Evolutionary conservation across 2,329 filamentous ascomycete genomes (phyloP), one percentile per base, ranked within the genome.

Genomic region (Aspergillus bombycis): DNA sequence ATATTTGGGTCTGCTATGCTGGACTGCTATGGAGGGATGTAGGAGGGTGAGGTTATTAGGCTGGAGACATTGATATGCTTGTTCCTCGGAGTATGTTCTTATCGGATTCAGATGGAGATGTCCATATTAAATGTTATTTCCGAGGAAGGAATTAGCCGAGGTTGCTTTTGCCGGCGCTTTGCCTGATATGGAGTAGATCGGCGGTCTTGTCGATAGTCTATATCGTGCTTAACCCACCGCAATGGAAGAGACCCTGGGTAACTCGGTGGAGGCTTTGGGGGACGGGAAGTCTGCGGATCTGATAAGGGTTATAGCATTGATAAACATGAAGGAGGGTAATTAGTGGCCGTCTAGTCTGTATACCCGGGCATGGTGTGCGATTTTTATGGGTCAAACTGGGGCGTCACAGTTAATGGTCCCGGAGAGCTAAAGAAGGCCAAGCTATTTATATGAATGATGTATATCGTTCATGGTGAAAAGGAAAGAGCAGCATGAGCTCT

Each of bases 1-100:
- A 76, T 75, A 26, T 19, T 52, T 3, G 9, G 21, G 3, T 14
- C 11, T 8, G 8, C 23, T 46, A 4, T 23, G 43, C 8, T 46
- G 43, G 10, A 0, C 11, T 21, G 43, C 3, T 46, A 46, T 46
- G 11, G n/a, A 23, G 21, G 10, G 19, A 16, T 23, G 14, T n/a
- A 36, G 12, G 45, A 14, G 23, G 23, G 12, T 19, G 21, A 26
- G 21, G 16, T 48, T 48, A 48, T 48, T 11, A 16, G 21, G 16
- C 21, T 46, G 43, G 1, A 16, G 38, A 41, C 16, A 41, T n/a
- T 23, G 21, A 26, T 26, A 23, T 26, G 23, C 21, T 53, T 54
- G 34, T 34, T 34, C 10, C 32, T 34, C 9, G 9, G 32, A 34
- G 16, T 30, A n/a, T 34, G 12, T 21, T 55, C 21, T 38, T 19